Percentiles rank a stretch among this genome's conserved stretches.
These are phyloP conservation scores for Hymenoscyphus fructigenus DNA, from an alignment of 2,329 filamentous ascomycete genomes.

Conservation along the genomic window DNA sequence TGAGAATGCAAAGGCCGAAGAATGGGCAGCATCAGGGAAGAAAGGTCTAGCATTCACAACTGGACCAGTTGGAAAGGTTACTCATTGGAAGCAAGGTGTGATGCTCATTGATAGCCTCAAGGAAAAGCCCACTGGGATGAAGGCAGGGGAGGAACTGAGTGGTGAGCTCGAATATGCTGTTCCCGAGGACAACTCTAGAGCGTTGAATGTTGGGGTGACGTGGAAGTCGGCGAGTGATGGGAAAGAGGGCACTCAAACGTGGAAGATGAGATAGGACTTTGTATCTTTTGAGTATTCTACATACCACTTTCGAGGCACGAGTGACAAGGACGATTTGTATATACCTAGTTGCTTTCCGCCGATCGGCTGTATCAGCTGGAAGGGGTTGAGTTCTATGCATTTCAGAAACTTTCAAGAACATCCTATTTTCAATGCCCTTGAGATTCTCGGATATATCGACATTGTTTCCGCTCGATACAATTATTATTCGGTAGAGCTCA, in stretches of 20 bases:
- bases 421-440: too few species aligned
- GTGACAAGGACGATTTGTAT: too few species aligned
- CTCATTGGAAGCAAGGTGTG: conserved; percentile 89
- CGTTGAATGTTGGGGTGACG: conserved; percentile 61
- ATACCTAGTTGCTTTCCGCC: too few species aligned
- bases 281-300: too few species aligned
- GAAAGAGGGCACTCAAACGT: conserved; percentile 30
- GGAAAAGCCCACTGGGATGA: conserved; percentile 46
- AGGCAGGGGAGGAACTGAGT: conserved; percentile 56
- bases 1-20: conserved; percentile 56
- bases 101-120: conserved; percentile 61
- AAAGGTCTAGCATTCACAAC: conserved; percentile 84
- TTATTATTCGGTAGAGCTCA: too few species aligned
- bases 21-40: conserved; percentile 56
- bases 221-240: conserved; percentile 48
- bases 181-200: conserved; percentile 66
- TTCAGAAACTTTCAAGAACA: too few species aligned
- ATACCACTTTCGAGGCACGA: too few species aligned
- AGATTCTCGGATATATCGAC: too few species aligned
- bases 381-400: too few species aligned
- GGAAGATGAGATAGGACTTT: conserved; percentile 35
- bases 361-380: too few species aligned
- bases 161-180: conserved; percentile 72
- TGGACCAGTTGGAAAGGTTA: conserved; percentile 71
- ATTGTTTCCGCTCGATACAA: too few species aligned